Evolutionary conservation across 768 basidiomycete species (phyloP).

Genomic region (Galerina marginata): DNA sequence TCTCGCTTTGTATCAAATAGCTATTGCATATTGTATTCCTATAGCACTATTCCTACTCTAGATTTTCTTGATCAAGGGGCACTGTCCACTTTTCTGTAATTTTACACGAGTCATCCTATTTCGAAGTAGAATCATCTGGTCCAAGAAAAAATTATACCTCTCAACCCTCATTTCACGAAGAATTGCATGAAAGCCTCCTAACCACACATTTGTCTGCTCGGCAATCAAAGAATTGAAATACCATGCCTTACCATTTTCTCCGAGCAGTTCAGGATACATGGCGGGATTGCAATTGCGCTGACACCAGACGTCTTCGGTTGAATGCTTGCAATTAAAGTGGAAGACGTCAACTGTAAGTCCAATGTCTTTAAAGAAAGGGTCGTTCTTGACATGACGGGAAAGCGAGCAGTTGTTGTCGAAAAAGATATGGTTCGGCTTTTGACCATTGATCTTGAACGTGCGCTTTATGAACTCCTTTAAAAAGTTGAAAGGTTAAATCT

Average conservation of each 20-base stretch:
- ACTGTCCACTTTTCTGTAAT: too few species aligned
- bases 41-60: too few species aligned
- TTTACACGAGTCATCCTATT: too few species aligned
- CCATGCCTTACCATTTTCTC: constrained; percentile 9
- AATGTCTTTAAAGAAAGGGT: constrained; percentile 18
- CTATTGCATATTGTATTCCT: too few species aligned
- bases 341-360: constrained; percentile 30
- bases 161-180: too few species aligned
- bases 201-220: neutral
- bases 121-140: too few species aligned
- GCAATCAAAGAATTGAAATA: constrained; percentile 36
- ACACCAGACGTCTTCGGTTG: constrained; percentile 20
- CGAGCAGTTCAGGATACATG: constrained; percentile 18
- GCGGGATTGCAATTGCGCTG: constrained; percentile 26
- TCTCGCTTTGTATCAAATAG: too few species aligned
- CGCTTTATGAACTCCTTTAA: constrained; percentile 23
- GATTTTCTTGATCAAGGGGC: too few species aligned
- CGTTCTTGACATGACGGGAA: constrained; percentile 8
- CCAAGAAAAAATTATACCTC: too few species aligned
- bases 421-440: constrained; percentile 29
- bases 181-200: too few species aligned
- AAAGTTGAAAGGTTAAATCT: neutral
- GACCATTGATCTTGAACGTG: constrained; percentile 14
- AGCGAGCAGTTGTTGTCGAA: constrained; percentile 36
- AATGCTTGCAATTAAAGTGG: constrained; percentile 30